Evolutionary conservation across 2,329 filamentous ascomycete species (phyloP).

Genomic region (Botrytis squamosa): DNA sequence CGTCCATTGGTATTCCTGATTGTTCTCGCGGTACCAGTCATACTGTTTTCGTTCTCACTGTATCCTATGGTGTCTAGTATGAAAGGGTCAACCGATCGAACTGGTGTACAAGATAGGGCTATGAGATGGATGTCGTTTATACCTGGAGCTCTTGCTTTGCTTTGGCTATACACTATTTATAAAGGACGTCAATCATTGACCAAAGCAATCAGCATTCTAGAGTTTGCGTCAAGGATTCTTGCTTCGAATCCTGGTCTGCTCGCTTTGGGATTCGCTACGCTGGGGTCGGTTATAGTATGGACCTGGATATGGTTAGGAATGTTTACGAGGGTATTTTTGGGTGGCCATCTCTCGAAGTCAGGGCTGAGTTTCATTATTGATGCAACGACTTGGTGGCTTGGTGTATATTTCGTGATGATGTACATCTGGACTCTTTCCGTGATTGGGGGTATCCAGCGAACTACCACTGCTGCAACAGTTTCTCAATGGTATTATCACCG

Average conservation of each 20-base stretch:
- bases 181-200: slow-evolving; percentile 77
- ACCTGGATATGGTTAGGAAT: slow-evolving; percentile 96
- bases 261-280: slow-evolving; percentile 74
- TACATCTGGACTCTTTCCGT: slow-evolving; percentile 94
- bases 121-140: slow-evolving; percentile 87
- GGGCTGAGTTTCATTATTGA: slow-evolving; percentile 73
- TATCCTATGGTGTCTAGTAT: slow-evolving; percentile 92
- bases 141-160: slow-evolving; percentile 67
- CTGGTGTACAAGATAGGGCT: slow-evolving; percentile 76
- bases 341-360: slow-evolving; percentile 74
- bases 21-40: slow-evolving; percentile 78
- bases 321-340: slow-evolving; percentile 93
- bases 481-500: slow-evolving; percentile 99
- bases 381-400: slow-evolving; percentile 90
- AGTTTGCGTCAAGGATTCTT: slow-evolving; percentile 87
- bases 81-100: slow-evolving; percentile 71
- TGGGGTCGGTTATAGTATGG: slow-evolving; percentile 77
- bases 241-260: slow-evolving; percentile 81
- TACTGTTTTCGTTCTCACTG: slow-evolving; percentile 84
- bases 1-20: slow-evolving; percentile 79
- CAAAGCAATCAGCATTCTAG: slow-evolving; percentile 82
- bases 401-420: slow-evolving; percentile 86
- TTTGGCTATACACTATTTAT: slow-evolving; percentile 83
- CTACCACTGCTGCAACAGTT: slow-evolving; percentile 89
- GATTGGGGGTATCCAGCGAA: slow-evolving; percentile 82